Base-by-base conservation (phyloP, 768 basidiomycete species). In the Arthromyces matolae region DNA sequence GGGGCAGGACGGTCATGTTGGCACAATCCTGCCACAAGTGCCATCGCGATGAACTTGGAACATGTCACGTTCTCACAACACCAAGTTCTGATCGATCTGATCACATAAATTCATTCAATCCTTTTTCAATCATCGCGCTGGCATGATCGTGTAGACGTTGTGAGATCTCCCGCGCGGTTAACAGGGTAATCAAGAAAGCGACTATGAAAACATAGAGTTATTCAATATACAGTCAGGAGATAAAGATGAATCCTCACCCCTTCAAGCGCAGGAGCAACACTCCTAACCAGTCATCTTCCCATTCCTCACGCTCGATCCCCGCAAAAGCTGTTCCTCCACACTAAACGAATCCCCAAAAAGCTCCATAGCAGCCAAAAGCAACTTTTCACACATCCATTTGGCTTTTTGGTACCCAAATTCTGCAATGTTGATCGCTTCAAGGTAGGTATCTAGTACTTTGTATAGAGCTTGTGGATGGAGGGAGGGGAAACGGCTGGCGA, bases 241-340 rank as follows among this genome's bases (percentile, higher is more conserved):
- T 14, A 6, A 22, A 3, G 22, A 7, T 50, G 14, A 32, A n/a
- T n/a, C n/a, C 67, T 49, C 49, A 67, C 67, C 5, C 69, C 69
- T 35, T 61, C 52, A 7, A 69, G 47, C 8, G 45, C 39, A 23
- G 68, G 69, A 13, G 69, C 61, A 60, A 1, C 63, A 65, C 45
- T 69, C 68, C 1, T 68, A 59, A 3, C 69, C 68, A 2, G 65
- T 66, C 65, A 69, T 64, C 51, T 69, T 68, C 5, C 67, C 67
- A 28, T 69, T 64, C 39, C 67, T 58, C 6, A 67, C 66, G 23
- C 45, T 66, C 13, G 60, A 60, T 8, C 57, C 60, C 16, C 44
- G 49, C n/a, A 67, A 20, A 9, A 57, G 46, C 1, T 50, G 47
- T 24, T 53, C 57, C 20, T 55, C 49, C 3, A 43, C 34, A 22